Percentiles rank a stretch among this genome's conserved stretches.
phyloP scores from a whole-genome alignment of 352 stramenopile species.

The Globisporangium nodosum region DNA sequence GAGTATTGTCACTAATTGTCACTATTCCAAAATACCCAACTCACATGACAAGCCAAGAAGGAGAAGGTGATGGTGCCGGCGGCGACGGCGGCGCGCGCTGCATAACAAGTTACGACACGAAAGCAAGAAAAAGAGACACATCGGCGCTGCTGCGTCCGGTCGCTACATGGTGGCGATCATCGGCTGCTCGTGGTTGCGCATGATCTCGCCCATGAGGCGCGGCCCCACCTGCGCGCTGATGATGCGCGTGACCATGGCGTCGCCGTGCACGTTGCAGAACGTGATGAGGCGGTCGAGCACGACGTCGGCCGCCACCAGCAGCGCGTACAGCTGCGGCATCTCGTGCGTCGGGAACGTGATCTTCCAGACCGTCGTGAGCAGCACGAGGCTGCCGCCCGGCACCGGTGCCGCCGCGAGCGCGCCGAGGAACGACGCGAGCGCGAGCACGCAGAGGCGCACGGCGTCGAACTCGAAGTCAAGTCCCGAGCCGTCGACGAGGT shows the following conservation, averaged over 20 bases:
- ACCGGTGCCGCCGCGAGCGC: constrained; percentile 56
- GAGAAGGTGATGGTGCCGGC: too few relatives aligned
- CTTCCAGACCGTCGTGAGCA: constrained; percentile 68
- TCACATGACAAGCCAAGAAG: too few relatives aligned
- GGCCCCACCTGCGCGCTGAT: constrained; percentile 46
- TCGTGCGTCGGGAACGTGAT: constrained; percentile 49
- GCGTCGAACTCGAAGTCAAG: constrained; percentile 26
- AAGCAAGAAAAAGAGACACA: neutral
- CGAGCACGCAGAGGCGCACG: constrained; percentile 36
- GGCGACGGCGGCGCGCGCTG: neutral
- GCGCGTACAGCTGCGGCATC: constrained; percentile 52
- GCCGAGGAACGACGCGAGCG: constrained; percentile 56
- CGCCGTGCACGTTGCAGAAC: constrained; percentile 67
- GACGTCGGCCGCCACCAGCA: constrained; percentile 62
- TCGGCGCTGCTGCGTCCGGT: neutral
- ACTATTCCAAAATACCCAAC: too few relatives aligned
- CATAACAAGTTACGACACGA: neutral
- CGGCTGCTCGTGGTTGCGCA: constrained; percentile 15
- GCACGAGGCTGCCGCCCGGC: constrained; percentile 46
- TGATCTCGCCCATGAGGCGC: constrained; percentile 16
- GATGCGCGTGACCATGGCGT: constrained; percentile 69
- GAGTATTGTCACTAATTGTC: too few relatives aligned
- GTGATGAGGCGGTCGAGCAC: constrained; percentile 71
- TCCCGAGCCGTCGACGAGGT: constrained; percentile 56
- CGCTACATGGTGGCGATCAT: constrained; percentile 13